phyloP scores from a whole-genome alignment of 768 basidiomycete species.

The Mycena capillaripes region DNA sequence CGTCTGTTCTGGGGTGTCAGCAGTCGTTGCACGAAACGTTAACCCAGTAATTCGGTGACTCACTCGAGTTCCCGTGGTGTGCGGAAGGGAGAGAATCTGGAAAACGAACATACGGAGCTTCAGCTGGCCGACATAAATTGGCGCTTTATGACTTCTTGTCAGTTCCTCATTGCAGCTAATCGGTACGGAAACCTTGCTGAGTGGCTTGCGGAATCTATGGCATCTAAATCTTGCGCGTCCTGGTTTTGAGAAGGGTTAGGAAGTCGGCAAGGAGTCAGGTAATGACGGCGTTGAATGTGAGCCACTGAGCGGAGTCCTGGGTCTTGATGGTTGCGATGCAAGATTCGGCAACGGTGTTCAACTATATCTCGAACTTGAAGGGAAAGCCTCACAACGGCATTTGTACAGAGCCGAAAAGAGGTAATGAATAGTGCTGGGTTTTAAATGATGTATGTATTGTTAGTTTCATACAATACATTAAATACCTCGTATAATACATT shows the following conservation, averaged over 20 bases:
- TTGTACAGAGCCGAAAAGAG: neutral
- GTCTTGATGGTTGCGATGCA: neutral
- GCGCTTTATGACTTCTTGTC: neutral
- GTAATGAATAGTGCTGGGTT: no score
- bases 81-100: neutral
- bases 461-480: no score
- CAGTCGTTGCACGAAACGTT: no score
- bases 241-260: neutral
- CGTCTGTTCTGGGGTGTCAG: no score
- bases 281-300: neutral
- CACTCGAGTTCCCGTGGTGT: no score
- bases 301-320: neutral
- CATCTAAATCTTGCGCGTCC: neutral
- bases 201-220: neutral
- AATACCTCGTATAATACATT: no score
- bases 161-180: neutral
- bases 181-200: neutral
- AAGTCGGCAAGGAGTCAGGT: neutral
- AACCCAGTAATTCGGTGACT: no score
- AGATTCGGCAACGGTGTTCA: neutral
- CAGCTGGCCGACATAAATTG: neutral
- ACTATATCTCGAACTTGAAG: neutral
- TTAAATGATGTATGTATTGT: no score
- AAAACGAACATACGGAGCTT: neutral
- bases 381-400: neutral